These are phyloP conservation scores for Colletotrichum sp. DNA, from an alignment of 2,329 filamentous ascomycete genomes.

Conservation along the genomic window DNA sequence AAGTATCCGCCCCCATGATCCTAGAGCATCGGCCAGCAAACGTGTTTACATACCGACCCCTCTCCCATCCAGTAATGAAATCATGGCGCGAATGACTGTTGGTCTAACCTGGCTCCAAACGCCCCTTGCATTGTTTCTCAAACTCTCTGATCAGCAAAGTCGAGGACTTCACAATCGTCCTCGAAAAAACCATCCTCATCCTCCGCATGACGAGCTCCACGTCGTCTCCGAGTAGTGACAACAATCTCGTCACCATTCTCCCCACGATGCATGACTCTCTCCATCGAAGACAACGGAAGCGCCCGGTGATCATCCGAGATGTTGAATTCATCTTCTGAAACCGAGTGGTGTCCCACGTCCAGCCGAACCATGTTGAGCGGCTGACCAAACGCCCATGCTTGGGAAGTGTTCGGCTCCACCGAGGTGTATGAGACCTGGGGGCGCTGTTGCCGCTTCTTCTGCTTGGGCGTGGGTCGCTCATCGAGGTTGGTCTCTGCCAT, in stretches of 20 bases:
- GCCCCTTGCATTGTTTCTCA: slow-evolving; percentile 38
- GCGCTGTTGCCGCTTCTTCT: slow-evolving; percentile 40
- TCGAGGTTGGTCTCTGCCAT: slow-evolving; percentile 48
- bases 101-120: slow-evolving; percentile 17
- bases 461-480: slow-evolving; percentile 39
- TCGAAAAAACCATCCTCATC: slow-evolving; percentile 86
- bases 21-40: neutral
- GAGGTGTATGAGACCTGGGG: slow-evolving; percentile 18
- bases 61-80: neutral
- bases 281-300: slow-evolving; percentile 68
- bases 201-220: slow-evolving; percentile 52
- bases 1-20: slow-evolving; percentile 2
- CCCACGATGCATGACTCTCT: slow-evolving; percentile 64
- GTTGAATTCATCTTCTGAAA: slow-evolving; percentile 59
- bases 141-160: slow-evolving; percentile 79
- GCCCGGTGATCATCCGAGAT: slow-evolving; percentile 61
- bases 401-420: slow-evolving; percentile 4
- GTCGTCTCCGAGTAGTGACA: slow-evolving; percentile 78
- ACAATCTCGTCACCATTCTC: slow-evolving; percentile 78
- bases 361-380: slow-evolving; percentile 55
- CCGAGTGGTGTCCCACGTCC: slow-evolving; percentile 52
- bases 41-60: neutral
- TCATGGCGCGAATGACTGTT: slow-evolving; percentile 3
- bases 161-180: slow-evolving; percentile 89
- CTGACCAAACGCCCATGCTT: slow-evolving; percentile 66